Evolutionary conservation across 371 early-diverging fungal genomes (phyloP).

Genomic region (Dichotomocladium elegans): DNA sequence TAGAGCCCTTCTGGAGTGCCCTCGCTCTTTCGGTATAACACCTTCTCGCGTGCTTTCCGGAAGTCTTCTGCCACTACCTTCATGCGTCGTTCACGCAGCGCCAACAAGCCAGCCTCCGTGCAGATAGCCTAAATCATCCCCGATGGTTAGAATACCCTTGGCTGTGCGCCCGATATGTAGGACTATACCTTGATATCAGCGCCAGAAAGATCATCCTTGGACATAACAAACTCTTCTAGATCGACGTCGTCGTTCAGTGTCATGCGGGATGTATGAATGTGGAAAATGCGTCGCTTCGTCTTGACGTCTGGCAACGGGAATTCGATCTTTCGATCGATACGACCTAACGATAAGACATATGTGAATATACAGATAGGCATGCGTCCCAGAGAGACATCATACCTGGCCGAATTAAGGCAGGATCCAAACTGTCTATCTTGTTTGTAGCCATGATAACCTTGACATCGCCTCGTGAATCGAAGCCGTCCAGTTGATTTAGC

Average conservation of each 20-base stretch:
- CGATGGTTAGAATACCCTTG: neutral
- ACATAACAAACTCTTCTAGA: constrained; percentile 97
- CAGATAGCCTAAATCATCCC: constrained; percentile 86
- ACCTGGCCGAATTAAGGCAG: constrained; percentile 99
- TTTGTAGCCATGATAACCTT: constrained; percentile 99
- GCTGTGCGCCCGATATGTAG: neutral
- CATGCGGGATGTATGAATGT: constrained; percentile 99
- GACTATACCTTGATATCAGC: constrained; percentile 94
- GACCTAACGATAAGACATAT: constrained; percentile 35
- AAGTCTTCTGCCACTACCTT: constrained; percentile 98
- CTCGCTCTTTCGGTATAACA: constrained; percentile 97
- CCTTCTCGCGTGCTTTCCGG: constrained; percentile 98
- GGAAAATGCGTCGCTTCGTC: constrained; percentile 98
- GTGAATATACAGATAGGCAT: neutral
- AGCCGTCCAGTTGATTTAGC: constrained; percentile 99
- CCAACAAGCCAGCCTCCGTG: constrained; percentile 99
- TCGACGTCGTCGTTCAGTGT: constrained; percentile 97
- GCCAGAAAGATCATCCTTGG: constrained; percentile 99
- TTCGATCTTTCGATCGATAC: constrained; percentile 99
- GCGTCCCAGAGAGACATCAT: neutral
- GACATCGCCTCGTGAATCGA: constrained; percentile 99
- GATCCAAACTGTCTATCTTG: constrained; percentile 98
- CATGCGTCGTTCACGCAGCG: constrained; percentile 99
- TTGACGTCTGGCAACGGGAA: constrained; percentile 99
- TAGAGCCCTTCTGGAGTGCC: constrained; percentile 97